These are phyloP conservation scores for Fusarium stilboides DNA, from an alignment of 2,329 filamentous ascomycete genomes.

Conservation along the genomic window DNA sequence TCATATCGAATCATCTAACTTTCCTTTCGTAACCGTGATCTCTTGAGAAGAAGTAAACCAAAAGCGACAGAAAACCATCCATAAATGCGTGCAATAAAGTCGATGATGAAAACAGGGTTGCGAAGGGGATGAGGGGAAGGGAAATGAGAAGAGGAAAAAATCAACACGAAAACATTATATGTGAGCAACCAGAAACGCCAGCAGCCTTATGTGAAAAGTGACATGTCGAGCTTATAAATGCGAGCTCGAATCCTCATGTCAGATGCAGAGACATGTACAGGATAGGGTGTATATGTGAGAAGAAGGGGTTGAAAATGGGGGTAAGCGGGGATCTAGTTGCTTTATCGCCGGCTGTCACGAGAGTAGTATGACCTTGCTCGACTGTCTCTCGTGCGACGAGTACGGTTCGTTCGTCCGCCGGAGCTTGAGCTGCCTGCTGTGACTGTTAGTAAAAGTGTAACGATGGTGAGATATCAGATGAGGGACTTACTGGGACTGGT, in stretches of 20 bases:
- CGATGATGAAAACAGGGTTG: conserved; percentile 16
- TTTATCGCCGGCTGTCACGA: conserved; percentile 46
- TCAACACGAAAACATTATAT: conserved; percentile 38
- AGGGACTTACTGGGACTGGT: conserved; percentile 66
- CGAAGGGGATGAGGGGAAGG: conserved; percentile 1
- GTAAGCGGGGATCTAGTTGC: conserved; percentile 19
- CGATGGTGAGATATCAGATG: conserved; percentile 1
- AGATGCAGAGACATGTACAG: conserved; percentile 48
- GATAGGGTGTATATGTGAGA: conserved; percentile 33
- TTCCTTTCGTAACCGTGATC: conserved; percentile 43
- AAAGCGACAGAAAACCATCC: conserved; percentile 28
- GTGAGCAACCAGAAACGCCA: conserved; percentile 48
- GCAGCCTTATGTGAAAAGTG: conserved; percentile 42
- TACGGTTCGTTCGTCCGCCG: conserved; percentile 59
- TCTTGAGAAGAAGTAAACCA: conserved; percentile 34
- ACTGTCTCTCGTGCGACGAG: conserved; percentile 53
- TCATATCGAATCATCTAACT: conserved; percentile 42
- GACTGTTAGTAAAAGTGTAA: conserved; percentile 39
- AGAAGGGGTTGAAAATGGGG: conserved; percentile 12
- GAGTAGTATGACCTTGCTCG: conserved; percentile 55
- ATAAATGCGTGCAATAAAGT: conserved; percentile 35
- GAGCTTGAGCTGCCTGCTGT: conserved; percentile 63
- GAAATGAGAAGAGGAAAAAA: conserved; percentile 14
- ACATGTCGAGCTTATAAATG: conserved; percentile 42
- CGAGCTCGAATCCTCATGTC: conserved; percentile 41